Evolutionary conservation across 1,284 basidiomycete genomes (phyloP).

Genomic region (Heliocybe sulcata): DNA sequence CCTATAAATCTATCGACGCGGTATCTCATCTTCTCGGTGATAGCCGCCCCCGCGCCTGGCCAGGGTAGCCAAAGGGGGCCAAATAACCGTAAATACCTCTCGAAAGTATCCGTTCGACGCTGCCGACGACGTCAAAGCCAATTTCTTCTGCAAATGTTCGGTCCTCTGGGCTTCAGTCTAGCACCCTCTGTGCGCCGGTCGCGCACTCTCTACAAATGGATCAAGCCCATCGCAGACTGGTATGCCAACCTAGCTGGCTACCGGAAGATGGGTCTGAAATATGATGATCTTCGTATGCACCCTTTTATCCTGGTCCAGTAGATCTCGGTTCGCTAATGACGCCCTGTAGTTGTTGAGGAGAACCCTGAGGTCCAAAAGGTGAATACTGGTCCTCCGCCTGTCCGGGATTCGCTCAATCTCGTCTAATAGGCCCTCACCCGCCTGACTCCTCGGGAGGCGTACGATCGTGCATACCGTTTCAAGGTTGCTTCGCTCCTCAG

Average conservation of each 20-base stretch:
- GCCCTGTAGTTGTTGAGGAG: slow-evolving; percentile 75
- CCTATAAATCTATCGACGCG: slow-evolving; percentile 11
- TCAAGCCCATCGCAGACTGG: slow-evolving; percentile 81
- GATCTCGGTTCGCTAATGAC: slow-evolving; percentile 8
- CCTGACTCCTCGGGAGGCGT: slow-evolving; percentile 72
- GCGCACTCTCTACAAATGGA: slow-evolving; percentile 53
- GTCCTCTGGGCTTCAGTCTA: slow-evolving; percentile 73
- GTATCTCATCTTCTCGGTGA: slow-evolving; percentile 5
- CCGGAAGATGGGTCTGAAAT: slow-evolving; percentile 85
- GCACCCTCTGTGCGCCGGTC: slow-evolving; percentile 73
- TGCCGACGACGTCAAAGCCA: slow-evolving; percentile 4
- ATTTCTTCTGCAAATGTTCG: slow-evolving; percentile 40
- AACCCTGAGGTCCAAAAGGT: slow-evolving; percentile 83
- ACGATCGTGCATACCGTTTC: slow-evolving; percentile 91
- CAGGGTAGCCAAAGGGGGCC: not conserved
- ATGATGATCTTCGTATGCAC: slow-evolving; percentile 86
- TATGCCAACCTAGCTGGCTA: slow-evolving; percentile 84
- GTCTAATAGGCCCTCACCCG: slow-evolving; percentile 70
- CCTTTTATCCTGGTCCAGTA: slow-evolving; percentile 7
- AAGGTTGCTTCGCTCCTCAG: slow-evolving; percentile 80
- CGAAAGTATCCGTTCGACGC: slow-evolving; percentile 4
- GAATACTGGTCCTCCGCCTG: slow-evolving; percentile 8
- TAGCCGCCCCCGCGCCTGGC: not conserved
- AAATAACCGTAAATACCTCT: not conserved
- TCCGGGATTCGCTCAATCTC: not conserved